These are phyloP conservation scores for Carallia pectinifolia DNA, from an alignment of 345 rosid genomes.

Conservation along the genomic window DNA sequence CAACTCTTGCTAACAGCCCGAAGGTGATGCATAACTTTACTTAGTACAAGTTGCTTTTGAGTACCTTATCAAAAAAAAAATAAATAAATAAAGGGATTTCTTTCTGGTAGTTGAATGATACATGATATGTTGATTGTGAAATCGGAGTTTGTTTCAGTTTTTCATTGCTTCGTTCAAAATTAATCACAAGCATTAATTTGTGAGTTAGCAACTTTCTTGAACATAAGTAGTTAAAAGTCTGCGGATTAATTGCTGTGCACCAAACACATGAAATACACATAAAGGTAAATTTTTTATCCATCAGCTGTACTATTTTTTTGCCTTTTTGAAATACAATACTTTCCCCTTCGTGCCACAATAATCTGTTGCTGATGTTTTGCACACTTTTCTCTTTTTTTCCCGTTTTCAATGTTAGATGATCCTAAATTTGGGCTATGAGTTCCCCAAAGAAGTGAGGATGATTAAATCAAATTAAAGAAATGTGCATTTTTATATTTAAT, in stretches of 20 bases:
- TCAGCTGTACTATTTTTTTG: neutral
- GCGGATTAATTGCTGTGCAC: neutral
- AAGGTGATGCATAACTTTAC: constrained; percentile 45
- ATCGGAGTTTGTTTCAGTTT: neutral
- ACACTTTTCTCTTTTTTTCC: neutral
- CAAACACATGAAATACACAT: neutral
- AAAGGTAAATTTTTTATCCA: neutral
- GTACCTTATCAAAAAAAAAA: too few species aligned
- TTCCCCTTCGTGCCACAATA: neutral
- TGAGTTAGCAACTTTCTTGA: neutral
- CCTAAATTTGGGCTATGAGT: neutral
- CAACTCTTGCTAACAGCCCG: constrained; percentile 73
- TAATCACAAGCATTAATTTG: neutral
- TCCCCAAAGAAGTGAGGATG: neutral
- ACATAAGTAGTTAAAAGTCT: neutral
- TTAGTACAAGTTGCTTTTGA: constrained; percentile 2
- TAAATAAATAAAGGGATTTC: too few species aligned
- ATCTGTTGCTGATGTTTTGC: neutral
- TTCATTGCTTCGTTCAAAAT: neutral
- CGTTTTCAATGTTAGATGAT: neutral
- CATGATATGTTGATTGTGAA: neutral
- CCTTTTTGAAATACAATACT: neutral
- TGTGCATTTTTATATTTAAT: neutral
- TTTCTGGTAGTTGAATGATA: neutral
- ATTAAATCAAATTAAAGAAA: neutral